Base-by-base conservation (phyloP, 2,329 filamentous ascomycete species). In the Clonostachys sp. region DNA sequence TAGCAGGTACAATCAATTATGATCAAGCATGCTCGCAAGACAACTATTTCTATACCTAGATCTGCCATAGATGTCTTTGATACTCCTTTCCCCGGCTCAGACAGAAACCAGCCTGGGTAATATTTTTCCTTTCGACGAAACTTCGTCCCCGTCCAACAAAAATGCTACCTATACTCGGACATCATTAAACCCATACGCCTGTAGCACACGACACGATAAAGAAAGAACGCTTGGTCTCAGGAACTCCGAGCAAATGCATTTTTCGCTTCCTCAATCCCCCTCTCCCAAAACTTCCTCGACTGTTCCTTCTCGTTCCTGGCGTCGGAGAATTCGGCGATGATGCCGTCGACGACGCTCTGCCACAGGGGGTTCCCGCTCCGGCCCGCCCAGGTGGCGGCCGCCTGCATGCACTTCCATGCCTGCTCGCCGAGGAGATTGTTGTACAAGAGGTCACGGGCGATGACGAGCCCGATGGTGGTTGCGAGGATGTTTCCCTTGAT, bases 401-500 rank as follows among this genome's bases (percentile, higher is more conserved):
- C 87, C 53, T 79, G 77, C 5, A 86, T 85, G 59, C 86, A 88
- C 67, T 91, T 91, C 50, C 89, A 75, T 0, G 87, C 86, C 63
- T 91, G 87, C 49, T 87, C 86, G 44, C 90, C 90, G 5, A 95
- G 82, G 13, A 91, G 86, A 50, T 87, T 86, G 42, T 86, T 84
- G 64, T 91, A 96, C 58, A 96, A 87, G 45, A 84, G 81, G 59
- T 80, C 83, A 45, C 87, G 86, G 87, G 96, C 95, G 53, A 94
- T 84, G 55, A 84, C 91, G 50, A 96, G 80, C 6, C 87, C 84
- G 53, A 96, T 87, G 43, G 85, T 85, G n/a, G 91, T 78, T 46
- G 91, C 86, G 53, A 95, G 87, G 33, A 81, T 81, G 61, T 96
- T 96, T 8, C 74, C 72, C 53, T 86, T 85, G 12, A 88, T 85